phyloP scores from a whole-genome alignment of 805 yeast genomes.

The Kodamaea sagamina region DNA sequence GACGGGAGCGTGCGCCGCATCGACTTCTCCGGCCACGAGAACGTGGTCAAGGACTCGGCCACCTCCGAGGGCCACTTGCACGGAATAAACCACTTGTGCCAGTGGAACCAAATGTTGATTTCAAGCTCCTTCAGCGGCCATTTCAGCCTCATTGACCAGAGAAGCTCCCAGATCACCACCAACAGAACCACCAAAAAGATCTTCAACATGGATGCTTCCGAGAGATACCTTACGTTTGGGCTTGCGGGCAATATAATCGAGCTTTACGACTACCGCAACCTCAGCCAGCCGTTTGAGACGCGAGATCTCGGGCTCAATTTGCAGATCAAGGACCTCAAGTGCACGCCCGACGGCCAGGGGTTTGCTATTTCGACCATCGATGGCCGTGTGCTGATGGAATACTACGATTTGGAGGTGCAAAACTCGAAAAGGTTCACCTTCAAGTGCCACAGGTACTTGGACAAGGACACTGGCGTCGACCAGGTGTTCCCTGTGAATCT shows the following conservation, averaged over 20 bases:
- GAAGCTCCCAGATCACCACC: neutral
- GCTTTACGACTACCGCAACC: slow-evolving; percentile 56
- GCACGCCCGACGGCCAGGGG: slow-evolving; percentile 56
- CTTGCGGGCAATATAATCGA: slow-evolving; percentile 54
- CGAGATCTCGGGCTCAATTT: slow-evolving; percentile 67
- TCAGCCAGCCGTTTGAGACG: slow-evolving; percentile 45
- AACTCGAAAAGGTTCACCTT: slow-evolving; percentile 65
- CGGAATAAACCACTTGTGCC: slow-evolving; percentile 22
- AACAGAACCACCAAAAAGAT: slow-evolving; percentile 48
- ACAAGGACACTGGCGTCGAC: slow-evolving; percentile 44
- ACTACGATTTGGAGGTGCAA: slow-evolving; percentile 50
- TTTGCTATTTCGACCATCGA: slow-evolving; percentile 75
- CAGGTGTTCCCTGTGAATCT: slow-evolving; percentile 55
- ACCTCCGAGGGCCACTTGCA: slow-evolving; percentile 8
- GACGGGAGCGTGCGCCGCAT: slow-evolving; percentile 56
- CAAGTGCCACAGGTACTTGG: slow-evolving; percentile 66
- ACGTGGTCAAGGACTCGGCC: neutral
- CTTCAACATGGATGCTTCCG: slow-evolving; percentile 60
- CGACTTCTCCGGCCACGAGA: neutral
- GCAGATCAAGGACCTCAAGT: slow-evolving; percentile 58
- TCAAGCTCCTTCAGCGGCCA: slow-evolving; percentile 66
- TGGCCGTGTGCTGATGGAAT: slow-evolving; percentile 78
- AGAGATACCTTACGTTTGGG: slow-evolving; percentile 50
- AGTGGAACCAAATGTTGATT: slow-evolving; percentile 22
- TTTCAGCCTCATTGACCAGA: slow-evolving; percentile 49